These are phyloP conservation scores for Cystobasidium sp. DNA, from an alignment of 1,284 basidiomycete species.

Conservation along the genomic window DNA sequence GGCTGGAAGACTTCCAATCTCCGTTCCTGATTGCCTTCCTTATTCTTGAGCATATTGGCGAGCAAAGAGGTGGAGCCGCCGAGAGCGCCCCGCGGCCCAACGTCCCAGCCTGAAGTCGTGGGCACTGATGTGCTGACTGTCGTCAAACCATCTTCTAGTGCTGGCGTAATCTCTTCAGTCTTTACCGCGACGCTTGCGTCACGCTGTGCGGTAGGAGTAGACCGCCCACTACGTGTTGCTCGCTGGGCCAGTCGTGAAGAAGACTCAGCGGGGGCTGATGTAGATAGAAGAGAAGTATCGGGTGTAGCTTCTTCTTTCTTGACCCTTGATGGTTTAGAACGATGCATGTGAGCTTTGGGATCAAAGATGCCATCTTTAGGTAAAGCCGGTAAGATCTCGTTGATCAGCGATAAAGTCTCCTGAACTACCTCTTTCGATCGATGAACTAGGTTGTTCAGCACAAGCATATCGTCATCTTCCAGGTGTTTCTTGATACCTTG, in stretches of 20 bases:
- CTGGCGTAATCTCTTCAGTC: slow-evolving; percentile 47
- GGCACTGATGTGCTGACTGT: slow-evolving; percentile 18
- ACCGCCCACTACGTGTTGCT: slow-evolving; percentile 12
- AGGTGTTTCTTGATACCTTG: slow-evolving; percentile 51
- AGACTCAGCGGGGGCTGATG: slow-evolving; percentile 28
- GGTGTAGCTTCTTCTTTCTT: slow-evolving; percentile 40
- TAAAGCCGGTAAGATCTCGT: slow-evolving; percentile 85
- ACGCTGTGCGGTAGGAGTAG: slow-evolving; percentile 8
- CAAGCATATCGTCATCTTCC: slow-evolving; percentile 75
- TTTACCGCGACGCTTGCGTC: slow-evolving; percentile 46
- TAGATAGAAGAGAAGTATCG: slow-evolving; percentile 7
- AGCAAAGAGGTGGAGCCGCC: not conserved
- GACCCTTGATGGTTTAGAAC: slow-evolving; percentile 40
- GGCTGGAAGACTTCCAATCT: slow-evolving; percentile 69
- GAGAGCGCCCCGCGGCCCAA: not conserved
- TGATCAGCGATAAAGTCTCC: slow-evolving; percentile 82
- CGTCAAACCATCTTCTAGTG: slow-evolving; percentile 11
- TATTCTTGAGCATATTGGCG: slow-evolving; percentile 43
- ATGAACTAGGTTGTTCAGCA: slow-evolving; percentile 95
- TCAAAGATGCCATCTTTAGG: slow-evolving; percentile 67
- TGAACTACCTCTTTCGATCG: slow-evolving; percentile 95
- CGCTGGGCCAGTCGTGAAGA: not conserved
- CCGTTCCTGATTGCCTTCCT: slow-evolving; percentile 56
- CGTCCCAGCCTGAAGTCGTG: not conserved
- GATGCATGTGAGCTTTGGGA: slow-evolving; percentile 49